Conservation (phyloP, 169 alveolate genomes). For the Neospora caninum region DNA sequence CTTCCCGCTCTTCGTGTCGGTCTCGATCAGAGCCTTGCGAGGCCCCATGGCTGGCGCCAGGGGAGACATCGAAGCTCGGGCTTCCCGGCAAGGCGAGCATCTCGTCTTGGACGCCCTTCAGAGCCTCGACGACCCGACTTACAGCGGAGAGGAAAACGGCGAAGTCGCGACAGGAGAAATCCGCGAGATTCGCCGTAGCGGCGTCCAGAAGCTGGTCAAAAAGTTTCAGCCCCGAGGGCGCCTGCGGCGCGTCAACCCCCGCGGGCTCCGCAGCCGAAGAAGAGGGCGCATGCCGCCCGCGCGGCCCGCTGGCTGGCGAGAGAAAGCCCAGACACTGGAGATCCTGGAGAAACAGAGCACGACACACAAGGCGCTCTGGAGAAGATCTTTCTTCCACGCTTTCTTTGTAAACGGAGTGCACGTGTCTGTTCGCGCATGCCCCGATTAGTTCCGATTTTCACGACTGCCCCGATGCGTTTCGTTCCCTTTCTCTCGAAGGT, state of each 20-base stretch:
- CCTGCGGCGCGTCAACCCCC: neutral
- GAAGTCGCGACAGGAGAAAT: slow-evolving; percentile 7
- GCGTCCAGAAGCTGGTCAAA: slow-evolving; percentile 14
- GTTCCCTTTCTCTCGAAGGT: no score
- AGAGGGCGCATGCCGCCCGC: neutral
- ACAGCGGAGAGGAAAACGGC: slow-evolving; percentile 1
- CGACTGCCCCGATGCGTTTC: no score
- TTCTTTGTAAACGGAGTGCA: no score
- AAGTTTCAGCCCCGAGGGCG: neutral
- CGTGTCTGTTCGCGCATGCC: no score
- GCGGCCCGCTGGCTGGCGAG: neutral
- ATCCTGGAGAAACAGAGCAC: neutral
- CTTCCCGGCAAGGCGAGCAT: neutral
- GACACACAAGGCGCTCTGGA: neutral
- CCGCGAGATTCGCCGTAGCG: neutral
- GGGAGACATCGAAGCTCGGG: no score
- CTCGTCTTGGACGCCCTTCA: neutral
- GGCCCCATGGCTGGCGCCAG: no score
- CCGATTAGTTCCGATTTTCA: no score
- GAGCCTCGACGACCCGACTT: neutral
- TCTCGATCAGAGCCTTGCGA: no score
- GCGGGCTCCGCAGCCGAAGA: neutral
- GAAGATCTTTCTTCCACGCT: no score
- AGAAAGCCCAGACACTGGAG: slow-evolving; percentile 16
- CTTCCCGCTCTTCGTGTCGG: neutral